Evolutionary conservation across 306 rosid species (phyloP).

Genomic region (Castanea mollissima): DNA sequence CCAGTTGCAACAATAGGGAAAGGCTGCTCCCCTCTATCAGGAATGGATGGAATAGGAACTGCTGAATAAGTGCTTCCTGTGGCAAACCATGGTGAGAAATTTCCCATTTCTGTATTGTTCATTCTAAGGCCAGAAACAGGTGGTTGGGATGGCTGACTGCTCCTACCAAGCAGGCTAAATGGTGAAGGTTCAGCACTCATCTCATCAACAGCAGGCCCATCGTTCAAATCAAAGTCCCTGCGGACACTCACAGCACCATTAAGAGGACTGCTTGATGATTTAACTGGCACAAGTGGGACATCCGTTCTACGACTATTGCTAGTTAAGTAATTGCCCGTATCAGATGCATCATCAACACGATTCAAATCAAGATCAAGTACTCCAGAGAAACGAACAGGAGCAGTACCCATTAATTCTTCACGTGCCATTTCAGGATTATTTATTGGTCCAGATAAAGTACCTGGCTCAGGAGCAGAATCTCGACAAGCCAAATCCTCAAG

Average conservation of each 20-base stretch:
- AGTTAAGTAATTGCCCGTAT: constrained; percentile 36
- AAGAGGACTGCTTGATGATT: constrained; percentile 28
- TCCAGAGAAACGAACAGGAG: constrained; percentile 42
- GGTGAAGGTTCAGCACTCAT: constrained; percentile 33
- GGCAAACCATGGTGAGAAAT: constrained; percentile 59
- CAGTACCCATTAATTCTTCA: constrained; percentile 19
- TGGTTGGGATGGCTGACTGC: constrained; percentile 41
- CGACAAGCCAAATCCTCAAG: constrained; percentile 54
- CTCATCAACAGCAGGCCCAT: constrained; percentile 67
- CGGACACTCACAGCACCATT: constrained; percentile 33
- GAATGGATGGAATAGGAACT: constrained; percentile 54
- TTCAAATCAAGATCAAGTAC: constrained; percentile 80
- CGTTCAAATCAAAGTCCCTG: constrained; percentile 71
- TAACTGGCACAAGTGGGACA: constrained; percentile 28
- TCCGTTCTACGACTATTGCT: constrained; percentile 38
- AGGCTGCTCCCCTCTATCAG: constrained; percentile 54
- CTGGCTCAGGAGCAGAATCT: constrained; percentile 14
- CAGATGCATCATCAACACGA: constrained; percentile 52
- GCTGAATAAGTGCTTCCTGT: constrained; percentile 63
- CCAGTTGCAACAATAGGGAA: constrained; percentile 56
- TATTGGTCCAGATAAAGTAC: constrained; percentile 22
- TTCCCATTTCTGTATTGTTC: constrained; percentile 57
- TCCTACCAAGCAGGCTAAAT: constrained; percentile 37
- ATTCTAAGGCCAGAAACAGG: constrained; percentile 50
- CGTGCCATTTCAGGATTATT: constrained; percentile 16